These are phyloP conservation scores for Fusarium agapanthi DNA, from an alignment of 2,329 filamentous ascomycete genomes.

Conservation along the genomic window DNA sequence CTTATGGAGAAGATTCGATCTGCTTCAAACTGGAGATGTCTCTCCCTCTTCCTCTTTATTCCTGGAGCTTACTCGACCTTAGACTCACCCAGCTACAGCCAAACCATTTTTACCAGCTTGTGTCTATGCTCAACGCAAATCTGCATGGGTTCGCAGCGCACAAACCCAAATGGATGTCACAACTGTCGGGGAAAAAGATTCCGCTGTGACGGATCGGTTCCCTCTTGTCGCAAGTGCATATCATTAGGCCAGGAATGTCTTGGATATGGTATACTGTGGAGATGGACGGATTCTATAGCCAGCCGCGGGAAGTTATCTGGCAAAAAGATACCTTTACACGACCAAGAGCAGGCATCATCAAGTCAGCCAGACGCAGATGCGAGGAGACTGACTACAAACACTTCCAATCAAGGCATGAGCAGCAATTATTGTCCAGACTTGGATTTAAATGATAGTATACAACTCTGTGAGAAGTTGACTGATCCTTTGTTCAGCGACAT, in stretches of 20 bases:
- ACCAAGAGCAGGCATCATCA: accelerated
- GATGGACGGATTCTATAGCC: slow-evolving; percentile 1
- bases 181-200: background rate
- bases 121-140: accelerated
- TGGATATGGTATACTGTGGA: background rate
- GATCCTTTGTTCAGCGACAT: background rate
- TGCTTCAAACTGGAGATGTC: background rate
- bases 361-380: background rate
- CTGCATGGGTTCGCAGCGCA: background rate
- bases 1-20: too few relatives aligned
- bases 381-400: background rate
- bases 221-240: background rate
- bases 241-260: background rate
- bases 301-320: background rate
- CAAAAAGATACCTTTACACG: background rate
- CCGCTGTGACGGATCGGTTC: background rate
- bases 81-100: accelerated
- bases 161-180: background rate
- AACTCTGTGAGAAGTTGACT: background rate
- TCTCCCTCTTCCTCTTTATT: background rate
- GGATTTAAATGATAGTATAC: background rate
- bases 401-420: background rate
- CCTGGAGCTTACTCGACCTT: too few relatives aligned
- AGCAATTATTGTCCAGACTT: accelerated
- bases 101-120: accelerated